Base-by-base conservation (phyloP, 2,329 filamentous ascomycete species). In the Graphium sp. region DNA sequence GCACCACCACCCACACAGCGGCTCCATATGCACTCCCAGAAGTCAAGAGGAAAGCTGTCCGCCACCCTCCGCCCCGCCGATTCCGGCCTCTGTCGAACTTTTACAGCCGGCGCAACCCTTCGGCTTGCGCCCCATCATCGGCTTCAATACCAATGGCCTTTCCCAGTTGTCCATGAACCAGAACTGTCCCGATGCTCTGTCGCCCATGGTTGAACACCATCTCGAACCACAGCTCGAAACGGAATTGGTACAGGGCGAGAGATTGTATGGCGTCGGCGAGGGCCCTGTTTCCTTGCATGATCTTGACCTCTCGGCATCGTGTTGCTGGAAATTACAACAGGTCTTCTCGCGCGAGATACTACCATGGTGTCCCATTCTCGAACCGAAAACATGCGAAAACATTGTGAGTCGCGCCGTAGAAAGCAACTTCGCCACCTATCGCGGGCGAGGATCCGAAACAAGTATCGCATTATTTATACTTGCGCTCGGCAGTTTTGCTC, bases 301-400 rank as follows among this genome's bases (percentile, higher is more conserved):
- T n/a, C 24, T 41, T 4, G 34, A 37, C 15, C 29, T 37, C 12
- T 26, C 28, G 7, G 23, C 26, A 5, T 19, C 29, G 18, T 24
- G 26, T 2, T 35, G 35, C 13, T 34, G 32, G 28, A 30, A 29
- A n/a, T 22, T 38, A 7, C 30, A 37, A 18, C 32, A 38, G 10
- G n/a, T 31, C 5, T 41, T 39, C 23, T 28, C 32, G 7, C 19
- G 26, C 7, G 30, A 39, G 8, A 36, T 38, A 2, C 25, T 41
- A 9, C 37, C 37, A 4, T 41, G 35, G 36, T 39, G 34, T 24
- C 39, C 37, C 9, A 37, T 41, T 19, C 32, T 41, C n/a, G 36
- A 38, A 22, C 34, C 34, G 11, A 23, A 28, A 10, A 33, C 32
- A 14, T 32, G 35, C 17, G 12, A 30, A 1, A 30, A 25, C 4